Conservation (phyloP, 345 rosid genomes). For the Melaleuca quinquenervia region DNA sequence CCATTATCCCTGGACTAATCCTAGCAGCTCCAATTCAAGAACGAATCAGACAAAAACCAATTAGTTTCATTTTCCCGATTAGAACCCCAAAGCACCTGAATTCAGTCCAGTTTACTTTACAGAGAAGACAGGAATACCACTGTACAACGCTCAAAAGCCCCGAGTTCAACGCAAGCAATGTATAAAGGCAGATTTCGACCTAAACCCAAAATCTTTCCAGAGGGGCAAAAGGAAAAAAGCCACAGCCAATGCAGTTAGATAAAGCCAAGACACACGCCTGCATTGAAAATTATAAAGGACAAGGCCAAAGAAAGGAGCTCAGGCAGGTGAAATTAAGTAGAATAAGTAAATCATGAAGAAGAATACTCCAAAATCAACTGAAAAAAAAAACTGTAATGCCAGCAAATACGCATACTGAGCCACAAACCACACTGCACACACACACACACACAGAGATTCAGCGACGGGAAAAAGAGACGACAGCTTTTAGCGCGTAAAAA, state of each 20-base stretch:
- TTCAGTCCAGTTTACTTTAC: background rate
- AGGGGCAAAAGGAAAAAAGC: background rate
- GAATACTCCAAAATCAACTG: background rate
- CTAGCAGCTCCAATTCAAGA: background rate
- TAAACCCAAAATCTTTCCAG: background rate
- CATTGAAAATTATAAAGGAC: background rate
- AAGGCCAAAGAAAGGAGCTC: background rate
- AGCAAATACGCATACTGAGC: background rate
- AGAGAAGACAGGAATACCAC: background rate
- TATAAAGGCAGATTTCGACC: background rate
- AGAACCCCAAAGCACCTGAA: background rate
- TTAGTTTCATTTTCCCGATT: background rate
- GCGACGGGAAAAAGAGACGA: background rate
- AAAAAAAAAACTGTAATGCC: background rate
- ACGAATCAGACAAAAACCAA: background rate
- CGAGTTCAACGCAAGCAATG: background rate
- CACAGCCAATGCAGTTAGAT: background rate
- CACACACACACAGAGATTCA: background rate
- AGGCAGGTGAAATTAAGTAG: background rate
- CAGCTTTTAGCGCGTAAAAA: background rate
- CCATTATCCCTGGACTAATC: background rate
- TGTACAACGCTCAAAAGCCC: background rate
- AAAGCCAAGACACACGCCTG: background rate
- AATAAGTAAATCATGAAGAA: background rate
- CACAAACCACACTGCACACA: background rate